phyloP scores from a whole-genome alignment of 768 basidiomycete genomes.

The Guyanaporus albipodus region DNA sequence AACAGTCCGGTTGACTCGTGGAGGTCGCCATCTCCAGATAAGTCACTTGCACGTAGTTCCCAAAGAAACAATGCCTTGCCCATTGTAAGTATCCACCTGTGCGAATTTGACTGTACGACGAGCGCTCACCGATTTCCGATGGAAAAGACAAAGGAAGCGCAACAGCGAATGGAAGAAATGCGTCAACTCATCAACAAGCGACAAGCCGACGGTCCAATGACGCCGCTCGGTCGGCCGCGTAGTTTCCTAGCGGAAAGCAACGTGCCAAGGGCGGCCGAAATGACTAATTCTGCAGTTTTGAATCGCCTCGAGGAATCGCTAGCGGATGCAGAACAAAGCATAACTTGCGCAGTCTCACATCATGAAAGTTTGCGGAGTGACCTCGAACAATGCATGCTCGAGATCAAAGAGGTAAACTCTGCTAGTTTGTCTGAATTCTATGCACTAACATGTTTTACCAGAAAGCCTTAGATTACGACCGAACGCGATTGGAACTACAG shows the following conservation, averaged over 20 bases:
- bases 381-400: conserved; percentile 45
- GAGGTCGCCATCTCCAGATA: conserved; percentile 57
- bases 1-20: conserved; percentile 34
- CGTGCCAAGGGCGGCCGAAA: conserved; percentile 17
- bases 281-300: conserved; percentile 10
- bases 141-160: conserved; percentile 72
- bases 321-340: conserved; percentile 53
- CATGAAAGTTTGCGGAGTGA: conserved; percentile 55
- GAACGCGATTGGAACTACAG: conserved; percentile 58
- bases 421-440: not conserved
- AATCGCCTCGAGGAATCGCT: conserved; percentile 46
- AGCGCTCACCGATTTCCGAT: conserved; percentile 3
- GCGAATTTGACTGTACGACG: conserved; percentile 1
- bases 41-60: conserved; percentile 42
- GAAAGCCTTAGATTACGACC: conserved; percentile 63
- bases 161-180: conserved; percentile 82
- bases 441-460: conserved; percentile 25
- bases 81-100: conserved; percentile 36
- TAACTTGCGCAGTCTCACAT: conserved; percentile 47
- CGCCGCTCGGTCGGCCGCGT: conserved; percentile 46
- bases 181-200: conserved; percentile 63
- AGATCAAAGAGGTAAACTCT: conserved; percentile 55
- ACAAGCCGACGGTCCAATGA: conserved; percentile 41
- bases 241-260: conserved; percentile 27
- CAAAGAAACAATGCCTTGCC: conserved; percentile 39